Conservation (phyloP, 352 stramenopile genomes). For the Elongisporangium prolatum region DNA sequence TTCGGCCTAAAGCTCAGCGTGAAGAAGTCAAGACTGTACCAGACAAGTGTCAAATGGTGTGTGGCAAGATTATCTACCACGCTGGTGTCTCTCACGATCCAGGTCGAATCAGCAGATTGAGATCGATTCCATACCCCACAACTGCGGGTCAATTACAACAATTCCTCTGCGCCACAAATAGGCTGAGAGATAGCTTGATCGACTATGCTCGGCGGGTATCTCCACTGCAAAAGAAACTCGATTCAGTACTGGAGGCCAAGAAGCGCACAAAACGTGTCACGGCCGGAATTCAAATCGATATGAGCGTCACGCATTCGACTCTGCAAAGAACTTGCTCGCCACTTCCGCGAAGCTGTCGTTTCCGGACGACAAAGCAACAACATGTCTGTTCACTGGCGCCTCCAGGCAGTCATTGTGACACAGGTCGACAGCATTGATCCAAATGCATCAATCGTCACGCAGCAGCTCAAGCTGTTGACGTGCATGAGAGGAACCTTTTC, state of each 20-base stretch:
- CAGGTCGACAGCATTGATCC: conserved; percentile 4
- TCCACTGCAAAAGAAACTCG: conserved; percentile 12
- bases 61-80: conserved; percentile 11
- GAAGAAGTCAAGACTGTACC: conserved; percentile 11
- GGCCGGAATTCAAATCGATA: neutral
- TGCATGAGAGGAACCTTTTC: conserved; percentile 8
- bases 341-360: conserved; percentile 2
- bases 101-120: conserved; percentile 2
- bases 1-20: conserved; percentile 11
- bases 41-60: conserved; percentile 15
- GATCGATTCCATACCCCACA: neutral
- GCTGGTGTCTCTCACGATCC: conserved; percentile 14
- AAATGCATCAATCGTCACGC: conserved; percentile 1
- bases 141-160: conserved; percentile 17
- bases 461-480: conserved; percentile 6
- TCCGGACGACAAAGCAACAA: neutral
- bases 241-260: neutral
- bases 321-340: neutral
- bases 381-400: conserved; percentile 8
- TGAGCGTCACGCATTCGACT: neutral
- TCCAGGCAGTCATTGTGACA: conserved; percentile 6
- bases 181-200: conserved; percentile 14
- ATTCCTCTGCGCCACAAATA: conserved; percentile 16
- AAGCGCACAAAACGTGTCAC: conserved; percentile 1
- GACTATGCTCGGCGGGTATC: conserved; percentile 9